A percentile compares a stretch with the other conserved stretches of the same genome.
phyloP scores from a whole-genome alignment of 257 asterid species.

The Lavandula angustifolia region DNA sequence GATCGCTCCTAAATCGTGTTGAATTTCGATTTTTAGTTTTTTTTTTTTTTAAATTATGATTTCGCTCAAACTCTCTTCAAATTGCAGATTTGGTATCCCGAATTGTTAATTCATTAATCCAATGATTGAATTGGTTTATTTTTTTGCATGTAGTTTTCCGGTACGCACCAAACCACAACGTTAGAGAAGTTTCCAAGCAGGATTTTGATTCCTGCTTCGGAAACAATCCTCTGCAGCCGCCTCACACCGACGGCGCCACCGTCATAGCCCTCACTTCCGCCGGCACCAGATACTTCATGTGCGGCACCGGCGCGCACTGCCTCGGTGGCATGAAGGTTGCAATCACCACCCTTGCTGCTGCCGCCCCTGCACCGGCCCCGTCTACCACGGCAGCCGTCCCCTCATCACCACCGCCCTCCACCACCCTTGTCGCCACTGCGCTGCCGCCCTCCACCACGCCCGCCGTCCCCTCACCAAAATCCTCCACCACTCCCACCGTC shows the following conservation, averaged over 20 bases:
- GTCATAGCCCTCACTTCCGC: conserved; percentile 49
- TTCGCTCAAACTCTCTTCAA: too few species aligned
- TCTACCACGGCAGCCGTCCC: conserved; percentile 18
- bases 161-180: conserved; percentile 54
- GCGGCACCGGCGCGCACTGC: conserved; percentile 68
- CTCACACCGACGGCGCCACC: conserved; percentile 49
- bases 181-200: conserved; percentile 57
- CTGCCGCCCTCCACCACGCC: conserved; percentile 24
- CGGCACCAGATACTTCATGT: conserved; percentile 66
- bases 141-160: conserved; percentile 51
- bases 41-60: too few species aligned
- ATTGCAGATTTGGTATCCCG: too few species aligned
- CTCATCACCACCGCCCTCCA: conserved; percentile 22
- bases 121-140: too few species aligned
- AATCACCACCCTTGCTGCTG: conserved; percentile 42
- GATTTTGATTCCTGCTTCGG: conserved; percentile 55
- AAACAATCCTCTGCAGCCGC: conserved; percentile 43
- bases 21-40: too few species aligned
- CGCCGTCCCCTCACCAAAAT: conserved; percentile 28
- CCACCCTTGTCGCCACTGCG: conserved; percentile 28
- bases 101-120: too few species aligned
- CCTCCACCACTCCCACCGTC: too few species aligned
- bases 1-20: too few species aligned
- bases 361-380: conserved; percentile 42
- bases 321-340: conserved; percentile 65